A percentile compares a stretch with the other conserved stretches of the same genome.
Evolutionary conservation across 805 yeast genomes (phyloP).

Genomic region (Lipomyces yamadae): DNA sequence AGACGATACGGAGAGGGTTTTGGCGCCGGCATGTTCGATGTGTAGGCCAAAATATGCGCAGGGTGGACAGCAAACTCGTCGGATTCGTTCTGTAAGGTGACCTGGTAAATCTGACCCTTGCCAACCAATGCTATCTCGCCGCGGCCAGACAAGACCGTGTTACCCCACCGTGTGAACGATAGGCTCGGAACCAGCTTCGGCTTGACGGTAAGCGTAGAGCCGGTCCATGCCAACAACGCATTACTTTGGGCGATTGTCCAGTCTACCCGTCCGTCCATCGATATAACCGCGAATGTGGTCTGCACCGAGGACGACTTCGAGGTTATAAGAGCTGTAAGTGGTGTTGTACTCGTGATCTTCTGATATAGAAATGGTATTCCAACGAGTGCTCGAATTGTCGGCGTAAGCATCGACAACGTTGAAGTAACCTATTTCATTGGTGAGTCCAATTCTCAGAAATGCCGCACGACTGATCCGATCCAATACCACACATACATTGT

Average conservation of each 20-base stretch:
- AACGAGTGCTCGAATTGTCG: constrained; percentile 39
- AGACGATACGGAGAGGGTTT: constrained; percentile 31
- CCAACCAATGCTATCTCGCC: constrained; percentile 54
- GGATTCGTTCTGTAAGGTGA: constrained; percentile 46
- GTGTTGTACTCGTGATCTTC: constrained; percentile 44
- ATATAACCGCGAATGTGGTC: constrained; percentile 48
- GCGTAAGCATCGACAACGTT: constrained; percentile 38
- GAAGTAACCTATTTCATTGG: constrained; percentile 39
- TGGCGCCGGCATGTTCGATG: constrained; percentile 40
- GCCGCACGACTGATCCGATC: not conserved
- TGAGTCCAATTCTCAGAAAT: constrained; percentile 10
- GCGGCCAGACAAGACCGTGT: constrained; percentile 49
- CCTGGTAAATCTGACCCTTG: constrained; percentile 49
- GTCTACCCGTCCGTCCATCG: constrained; percentile 48
- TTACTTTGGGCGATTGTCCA: constrained; percentile 52
- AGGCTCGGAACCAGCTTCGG: constrained; percentile 39
- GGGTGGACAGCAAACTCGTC: constrained; percentile 52
- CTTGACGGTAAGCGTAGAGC: constrained; percentile 42
- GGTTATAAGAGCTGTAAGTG: constrained; percentile 42
- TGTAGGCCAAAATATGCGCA: constrained; percentile 51
- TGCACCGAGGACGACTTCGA: constrained; percentile 34
- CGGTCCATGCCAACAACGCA: constrained; percentile 55
- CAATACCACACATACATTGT: constrained; percentile 33
- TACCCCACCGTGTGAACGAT: constrained; percentile 43
- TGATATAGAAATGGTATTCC: constrained; percentile 46